phyloP scores from a whole-genome alignment of 345 rosid genomes.

The Eucalyptus tenuipes region DNA sequence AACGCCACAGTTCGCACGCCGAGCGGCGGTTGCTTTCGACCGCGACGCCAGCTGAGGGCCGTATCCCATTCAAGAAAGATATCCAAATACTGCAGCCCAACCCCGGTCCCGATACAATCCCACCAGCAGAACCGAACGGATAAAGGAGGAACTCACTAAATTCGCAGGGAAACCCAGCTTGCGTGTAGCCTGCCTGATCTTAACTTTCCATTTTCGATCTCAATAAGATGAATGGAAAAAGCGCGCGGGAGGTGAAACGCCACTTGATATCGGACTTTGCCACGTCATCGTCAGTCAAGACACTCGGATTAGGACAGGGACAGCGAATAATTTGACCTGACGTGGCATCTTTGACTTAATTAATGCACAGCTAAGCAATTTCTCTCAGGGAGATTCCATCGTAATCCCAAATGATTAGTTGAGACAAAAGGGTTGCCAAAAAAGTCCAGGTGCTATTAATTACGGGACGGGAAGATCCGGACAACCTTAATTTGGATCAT shows the following conservation, averaged over 20 bases:
- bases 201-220: too few relatives aligned
- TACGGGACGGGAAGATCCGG: not conserved
- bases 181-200: too few relatives aligned
- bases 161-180: too few relatives aligned
- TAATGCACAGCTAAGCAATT: not conserved
- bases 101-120: not conserved
- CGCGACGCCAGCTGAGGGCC: not conserved
- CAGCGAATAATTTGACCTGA: not conserved
- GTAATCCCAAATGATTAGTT: not conserved
- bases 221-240: too few relatives aligned
- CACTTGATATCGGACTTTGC: too few relatives aligned
- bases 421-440: not conserved
- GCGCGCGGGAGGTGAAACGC: too few relatives aligned
- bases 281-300: too few relatives aligned
- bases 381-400: too few relatives aligned
- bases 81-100: not conserved
- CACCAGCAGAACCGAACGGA: too few relatives aligned
- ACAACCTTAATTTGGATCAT: not conserved
- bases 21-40: not conserved
- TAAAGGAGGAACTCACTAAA: too few relatives aligned
- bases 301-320: too few relatives aligned
- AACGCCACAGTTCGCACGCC: not conserved
- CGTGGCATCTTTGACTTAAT: not conserved
- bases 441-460: not conserved
- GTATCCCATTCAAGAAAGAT: not conserved